A percentile compares a stretch with the other conserved stretches of the same genome.
Conservation (phyloP, 148 eudicot genomes). For the Mesembryanthemum crystallinum region DNA sequence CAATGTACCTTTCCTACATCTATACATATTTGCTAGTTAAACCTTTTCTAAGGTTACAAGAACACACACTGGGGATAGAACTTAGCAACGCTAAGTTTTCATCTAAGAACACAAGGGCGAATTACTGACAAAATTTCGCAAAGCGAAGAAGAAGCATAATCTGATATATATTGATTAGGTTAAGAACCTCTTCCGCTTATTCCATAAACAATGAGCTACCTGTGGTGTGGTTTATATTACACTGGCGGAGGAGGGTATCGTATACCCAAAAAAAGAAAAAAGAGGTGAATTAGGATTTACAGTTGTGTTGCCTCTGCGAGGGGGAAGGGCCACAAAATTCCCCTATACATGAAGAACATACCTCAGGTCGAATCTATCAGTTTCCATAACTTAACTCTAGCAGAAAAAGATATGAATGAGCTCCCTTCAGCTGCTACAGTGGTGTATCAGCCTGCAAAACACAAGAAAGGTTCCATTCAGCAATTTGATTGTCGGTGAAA, state of each 20-base stretch:
- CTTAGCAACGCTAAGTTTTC: too few relatives aligned
- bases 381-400: conserved; percentile 8
- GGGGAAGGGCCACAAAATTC: conserved; percentile 27
- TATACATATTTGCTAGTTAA: too few relatives aligned
- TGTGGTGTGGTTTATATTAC: conserved; percentile 16
- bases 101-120: too few relatives aligned
- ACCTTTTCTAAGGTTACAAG: too few relatives aligned
- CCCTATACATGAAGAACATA: conserved; percentile 17
- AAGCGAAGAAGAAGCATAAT: neutral
- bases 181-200: neutral
- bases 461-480: neutral
- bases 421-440: neutral
- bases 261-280: neutral
- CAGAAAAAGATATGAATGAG: neutral
- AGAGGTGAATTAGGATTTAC: conserved; percentile 26
- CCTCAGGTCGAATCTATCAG: conserved; percentile 6
- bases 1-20: too few relatives aligned
- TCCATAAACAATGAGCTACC: conserved; percentile 1
- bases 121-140: too few relatives aligned
- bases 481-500: neutral
- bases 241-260: too few relatives aligned
- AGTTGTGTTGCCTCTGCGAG: conserved; percentile 5
- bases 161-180: conserved; percentile 1
- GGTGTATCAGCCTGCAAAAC: conserved; percentile 18
- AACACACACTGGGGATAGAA: too few relatives aligned